Evolutionary conservation across 2,329 filamentous ascomycete species (phyloP).

Genomic region (Ceratocystis diversiconidia): DNA sequence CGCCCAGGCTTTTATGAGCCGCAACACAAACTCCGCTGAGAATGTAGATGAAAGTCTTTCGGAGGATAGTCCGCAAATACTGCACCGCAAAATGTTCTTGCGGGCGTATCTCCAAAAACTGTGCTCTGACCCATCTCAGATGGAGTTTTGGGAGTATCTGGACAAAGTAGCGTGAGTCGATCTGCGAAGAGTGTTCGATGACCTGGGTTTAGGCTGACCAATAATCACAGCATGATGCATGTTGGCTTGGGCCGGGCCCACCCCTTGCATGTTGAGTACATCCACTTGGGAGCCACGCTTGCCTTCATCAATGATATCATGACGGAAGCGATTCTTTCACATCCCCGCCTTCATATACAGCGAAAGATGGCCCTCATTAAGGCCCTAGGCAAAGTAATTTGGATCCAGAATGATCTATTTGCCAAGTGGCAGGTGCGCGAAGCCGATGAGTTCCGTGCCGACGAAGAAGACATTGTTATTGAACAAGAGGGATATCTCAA

Average conservation of each 20-base stretch:
- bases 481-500: constrained; percentile 51
- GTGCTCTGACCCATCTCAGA: constrained; percentile 57
- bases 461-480: constrained; percentile 34
- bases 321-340: constrained; percentile 59
- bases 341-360: constrained; percentile 50
- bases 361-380: constrained; percentile 62
- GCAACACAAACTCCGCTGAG: constrained; percentile 49
- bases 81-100: constrained; percentile 63
- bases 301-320: constrained; percentile 67
- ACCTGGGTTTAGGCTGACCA: constrained; percentile 5
- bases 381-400: constrained; percentile 67
- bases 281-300: constrained; percentile 60
- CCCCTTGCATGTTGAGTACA: constrained; percentile 64
- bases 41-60: constrained; percentile 48
- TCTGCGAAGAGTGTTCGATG: neutral
- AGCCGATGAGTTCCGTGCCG: constrained; percentile 44
- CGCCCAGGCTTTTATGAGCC: constrained; percentile 56
- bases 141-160: constrained; percentile 72
- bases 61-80: constrained; percentile 60
- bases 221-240: constrained; percentile 52
- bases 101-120: constrained; percentile 62
- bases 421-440: constrained; percentile 66
- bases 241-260: constrained; percentile 59
- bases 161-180: constrained; percentile 60
- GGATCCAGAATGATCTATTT: constrained; percentile 79